Conservation (phyloP, 352 stramenopile genomes). For the Pythium coloratum region DNA sequence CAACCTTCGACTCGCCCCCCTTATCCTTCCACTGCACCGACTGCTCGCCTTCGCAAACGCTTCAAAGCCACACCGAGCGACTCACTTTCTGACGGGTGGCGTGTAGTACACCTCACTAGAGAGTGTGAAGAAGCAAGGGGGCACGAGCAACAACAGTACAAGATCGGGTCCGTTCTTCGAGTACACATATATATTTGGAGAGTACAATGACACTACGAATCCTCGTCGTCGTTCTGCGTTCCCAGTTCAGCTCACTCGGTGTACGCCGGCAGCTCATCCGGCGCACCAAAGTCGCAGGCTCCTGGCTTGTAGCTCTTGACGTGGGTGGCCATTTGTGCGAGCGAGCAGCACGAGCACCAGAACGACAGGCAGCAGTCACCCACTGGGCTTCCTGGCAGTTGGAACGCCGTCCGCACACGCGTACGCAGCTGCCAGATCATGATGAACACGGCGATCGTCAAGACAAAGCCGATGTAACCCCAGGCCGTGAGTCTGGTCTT, state of each 20-base stretch:
- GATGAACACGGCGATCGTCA: background rate
- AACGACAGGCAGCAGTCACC: background rate
- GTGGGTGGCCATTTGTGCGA: conserved; percentile 13
- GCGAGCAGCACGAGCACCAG: background rate
- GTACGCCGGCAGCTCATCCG: background rate
- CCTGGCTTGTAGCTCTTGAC: conserved; percentile 17
- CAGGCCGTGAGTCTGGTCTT: background rate
- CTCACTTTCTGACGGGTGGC: no score
- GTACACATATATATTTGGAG: no score
- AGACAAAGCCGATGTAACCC: background rate
- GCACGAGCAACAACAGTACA: no score
- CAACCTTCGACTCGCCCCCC: no score
- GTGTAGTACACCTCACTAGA: no score
- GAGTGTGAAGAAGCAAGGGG: no score
- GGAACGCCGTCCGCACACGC: background rate
- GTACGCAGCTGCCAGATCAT: background rate
- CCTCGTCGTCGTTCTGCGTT: background rate
- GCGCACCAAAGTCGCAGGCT: conserved; percentile 6
- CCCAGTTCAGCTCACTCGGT: background rate
- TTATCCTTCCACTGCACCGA: no score
- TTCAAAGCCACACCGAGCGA: no score
- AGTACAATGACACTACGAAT: background rate
- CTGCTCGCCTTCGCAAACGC: no score
- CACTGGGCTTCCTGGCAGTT: background rate
- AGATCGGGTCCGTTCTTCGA: no score